Base-by-base conservation (phyloP, 345 rosid genomes). In the Leavenworthia alabamica region DNA sequence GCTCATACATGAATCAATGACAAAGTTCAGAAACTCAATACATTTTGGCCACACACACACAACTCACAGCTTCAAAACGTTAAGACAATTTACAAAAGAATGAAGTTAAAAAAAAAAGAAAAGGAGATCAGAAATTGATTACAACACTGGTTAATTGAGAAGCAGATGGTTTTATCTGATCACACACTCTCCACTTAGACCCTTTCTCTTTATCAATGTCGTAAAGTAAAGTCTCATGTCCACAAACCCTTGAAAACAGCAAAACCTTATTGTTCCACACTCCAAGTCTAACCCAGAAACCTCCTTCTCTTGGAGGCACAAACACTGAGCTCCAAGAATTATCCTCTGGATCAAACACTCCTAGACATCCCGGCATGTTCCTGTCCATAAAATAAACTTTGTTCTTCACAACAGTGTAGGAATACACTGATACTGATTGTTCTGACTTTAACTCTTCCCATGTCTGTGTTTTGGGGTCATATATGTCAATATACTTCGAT, bases 311-410 rank as follows among this genome's bases (percentile, higher is more conserved):
- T 63, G 78, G 73, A 4, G 98, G 98, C 60, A 86, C 80, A 3
- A 78, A 62, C 8, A 83, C 90, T 73, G 70, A 73, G 65, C 71
- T 80, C 98, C 98, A 89, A 0, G 84, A 73, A 56, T 66, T 76
- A 35, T 83, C 83, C 42, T 73, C 82, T 0, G 83, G 81, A 42
- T 86, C 70, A 62, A 84, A 85, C 53, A 89, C 77, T 11, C 89
- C 71, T 22, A 92, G 63, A 60, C 74, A 81, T 67, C 96, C 59
- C 45, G 86, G 90, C 73, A 81, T 83, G 56, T 81, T 89, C 95
- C 98, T 86, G 72, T 89, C 95, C 85, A 85, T 80, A 31, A 87
- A 86, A 73, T 75, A 86, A 68, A 89, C 89, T 74, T 83, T 86
- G 59, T 77, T 75, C 42, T 68, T 86, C 59, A 85, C 67, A 51